These are phyloP conservation scores for Platanus orientalis DNA, from an alignment of 164 flowering plant genomes.

Conservation along the genomic window DNA sequence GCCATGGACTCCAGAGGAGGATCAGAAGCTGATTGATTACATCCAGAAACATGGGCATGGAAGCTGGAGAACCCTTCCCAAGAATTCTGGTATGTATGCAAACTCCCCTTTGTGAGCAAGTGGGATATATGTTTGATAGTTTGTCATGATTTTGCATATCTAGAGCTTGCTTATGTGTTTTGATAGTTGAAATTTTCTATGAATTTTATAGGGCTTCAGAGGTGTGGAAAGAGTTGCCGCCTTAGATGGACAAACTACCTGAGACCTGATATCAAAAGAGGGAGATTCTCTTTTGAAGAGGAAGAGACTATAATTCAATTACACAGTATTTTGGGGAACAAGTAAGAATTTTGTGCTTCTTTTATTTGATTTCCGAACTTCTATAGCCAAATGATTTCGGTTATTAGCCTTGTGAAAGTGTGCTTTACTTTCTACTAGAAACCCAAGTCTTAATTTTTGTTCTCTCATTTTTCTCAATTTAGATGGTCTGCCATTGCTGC, in stretches of 20 bases:
- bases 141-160: not conserved
- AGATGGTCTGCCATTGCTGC: slow-evolving; percentile 96
- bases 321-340: slow-evolving; percentile 67
- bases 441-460: not conserved
- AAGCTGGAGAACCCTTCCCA: slow-evolving; percentile 90
- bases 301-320: slow-evolving; percentile 79
- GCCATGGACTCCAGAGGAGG: slow-evolving; percentile 95
- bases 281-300: slow-evolving; percentile 72
- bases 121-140: no score
- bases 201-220: slow-evolving; percentile 45
- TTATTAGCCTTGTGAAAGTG: not conserved
- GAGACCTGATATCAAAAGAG: slow-evolving; percentile 78
- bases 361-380: not conserved
- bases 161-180: not conserved
- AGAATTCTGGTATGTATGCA: slow-evolving; percentile 65
- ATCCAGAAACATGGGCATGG: slow-evolving; percentile 79
- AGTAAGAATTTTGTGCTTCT: slow-evolving; percentile 27
- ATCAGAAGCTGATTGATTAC: slow-evolving; percentile 76
- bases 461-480: not conserved
- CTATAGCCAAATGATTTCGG: no score
- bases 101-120: no score
- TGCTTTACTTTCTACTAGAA: not conserved
- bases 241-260: slow-evolving; percentile 80
- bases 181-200: no score
- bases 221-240: slow-evolving; percentile 88